Conservation (phyloP, 148 eudicot genomes). For the Limonium bicolor region DNA sequence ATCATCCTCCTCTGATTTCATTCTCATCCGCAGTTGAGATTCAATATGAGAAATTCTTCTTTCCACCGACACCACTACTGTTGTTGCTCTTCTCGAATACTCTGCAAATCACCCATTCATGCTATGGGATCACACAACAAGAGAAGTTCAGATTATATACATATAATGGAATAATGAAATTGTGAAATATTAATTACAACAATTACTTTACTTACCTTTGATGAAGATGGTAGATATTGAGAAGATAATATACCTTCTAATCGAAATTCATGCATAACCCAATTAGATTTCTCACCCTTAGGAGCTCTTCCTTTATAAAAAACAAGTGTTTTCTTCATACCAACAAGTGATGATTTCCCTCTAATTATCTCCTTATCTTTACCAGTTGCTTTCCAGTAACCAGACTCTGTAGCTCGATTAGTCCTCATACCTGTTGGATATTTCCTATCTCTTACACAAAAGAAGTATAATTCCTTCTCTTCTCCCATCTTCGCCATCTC, state of each 20-base stretch:
- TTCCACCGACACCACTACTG: too few relatives aligned
- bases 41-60: too few relatives aligned
- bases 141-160: not conserved
- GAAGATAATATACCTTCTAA: constrained; percentile 41
- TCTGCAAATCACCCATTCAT: constrained; percentile 74
- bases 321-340: constrained; percentile 92
- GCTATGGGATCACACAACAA: constrained; percentile 31
- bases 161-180: not conserved
- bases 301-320: constrained; percentile 87
- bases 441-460: constrained; percentile 60
- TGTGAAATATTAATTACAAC: not conserved
- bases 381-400: constrained; percentile 94
- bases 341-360: constrained; percentile 37
- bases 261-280: constrained; percentile 95
- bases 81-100: constrained; percentile 51
- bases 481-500: constrained; percentile 78
- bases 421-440: constrained; percentile 80
- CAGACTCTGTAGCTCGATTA: constrained; percentile 72
- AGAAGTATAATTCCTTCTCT: constrained; percentile 88
- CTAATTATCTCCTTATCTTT: constrained; percentile 72
- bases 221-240: constrained; percentile 18
- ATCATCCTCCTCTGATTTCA: not conserved
- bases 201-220: constrained; percentile 23
- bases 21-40: not conserved
- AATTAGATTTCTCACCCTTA: constrained; percentile 59